Base-by-base conservation (phyloP, 345 rosid genomes). In the Eucalyptus cloeziana region DNA sequence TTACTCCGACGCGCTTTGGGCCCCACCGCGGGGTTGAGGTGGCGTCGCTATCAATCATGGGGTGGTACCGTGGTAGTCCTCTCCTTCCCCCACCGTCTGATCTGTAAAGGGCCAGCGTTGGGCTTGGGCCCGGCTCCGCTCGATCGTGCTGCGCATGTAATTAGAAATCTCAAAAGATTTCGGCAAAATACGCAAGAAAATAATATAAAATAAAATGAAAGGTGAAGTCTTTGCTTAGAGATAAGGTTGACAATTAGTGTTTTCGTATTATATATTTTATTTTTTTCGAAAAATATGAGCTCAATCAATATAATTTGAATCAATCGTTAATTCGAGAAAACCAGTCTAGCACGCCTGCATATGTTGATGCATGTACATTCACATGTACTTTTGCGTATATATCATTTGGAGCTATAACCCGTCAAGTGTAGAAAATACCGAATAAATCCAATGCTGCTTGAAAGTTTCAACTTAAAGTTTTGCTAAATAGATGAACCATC, bases 101-200 rank as follows among this genome's bases (percentile, higher is more conserved):
- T 86, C 87, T 52, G 43, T 30, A 17, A 27, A 31, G n/a, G 87
- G 33, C 31, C 69, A 4, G 6, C 4, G 64, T 22, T 86, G 87
- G 87, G 87, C 87, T 76, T 76, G 83, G 83, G 83, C 83, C 83
- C 62, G 81, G 81, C 81, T 33, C 11, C 80, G 81, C 81, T 71
- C 7, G 44, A 71, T 30, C 79, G 12, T 8, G 80, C 80, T 31
- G 25, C 13, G 11, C 81, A 3, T 33, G 31, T 13, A 30, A 60
- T 60, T 60, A 60, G 30, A 56, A 0, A 56, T 24, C 30, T 56
- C 24, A 24, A 24, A 9, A 56, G 30, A 56, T 56, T 56, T 56
- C 62, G 4, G 69, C 31, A 13, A 62, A 62, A 62, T 62, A 62
- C 69, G 69, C 69, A 62, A 27, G 69, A 62, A 62, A 62, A 62